Conservation (phyloP, 441 rosid genomes). For the Pelargonium fulgidum region DNA sequence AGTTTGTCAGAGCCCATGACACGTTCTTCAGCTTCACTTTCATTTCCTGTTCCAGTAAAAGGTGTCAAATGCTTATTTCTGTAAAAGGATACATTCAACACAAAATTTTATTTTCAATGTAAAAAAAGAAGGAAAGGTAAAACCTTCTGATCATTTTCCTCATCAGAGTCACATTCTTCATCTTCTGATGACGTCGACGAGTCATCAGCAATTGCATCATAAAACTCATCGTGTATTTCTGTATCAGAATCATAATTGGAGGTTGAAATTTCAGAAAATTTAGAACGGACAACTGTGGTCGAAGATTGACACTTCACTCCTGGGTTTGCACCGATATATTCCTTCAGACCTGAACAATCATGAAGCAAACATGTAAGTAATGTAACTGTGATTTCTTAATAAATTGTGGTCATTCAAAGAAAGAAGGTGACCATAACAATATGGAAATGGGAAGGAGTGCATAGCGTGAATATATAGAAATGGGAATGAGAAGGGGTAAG, state of each 20-base stretch:
- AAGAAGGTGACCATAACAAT: background rate
- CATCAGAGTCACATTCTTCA: conserved; percentile 64
- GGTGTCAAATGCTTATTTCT: conserved; percentile 20
- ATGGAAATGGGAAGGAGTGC: background rate
- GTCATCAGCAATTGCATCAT: conserved; percentile 59
- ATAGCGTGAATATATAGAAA: background rate
- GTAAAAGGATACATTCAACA: background rate
- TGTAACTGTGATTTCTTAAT: background rate
- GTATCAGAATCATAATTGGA: conserved; percentile 48
- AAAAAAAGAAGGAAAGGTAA: conserved; percentile 15
- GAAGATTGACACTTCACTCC: conserved; percentile 52
- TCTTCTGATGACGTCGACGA: conserved; percentile 46
- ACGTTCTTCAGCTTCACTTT: conserved; percentile 77
- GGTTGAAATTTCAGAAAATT: conserved; percentile 36
- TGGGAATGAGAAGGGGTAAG: background rate
- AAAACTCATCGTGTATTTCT: conserved; percentile 72
- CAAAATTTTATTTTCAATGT: conserved; percentile 4
- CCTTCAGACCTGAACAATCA: conserved; percentile 68
- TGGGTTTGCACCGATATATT: conserved; percentile 91
- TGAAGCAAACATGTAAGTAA: conserved; percentile 19
- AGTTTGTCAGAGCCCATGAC: conserved; percentile 81
- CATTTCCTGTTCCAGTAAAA: conserved; percentile 39
- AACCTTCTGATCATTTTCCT: conserved; percentile 37
- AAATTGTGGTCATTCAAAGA: background rate
- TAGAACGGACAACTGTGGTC: conserved; percentile 38